Base-by-base conservation (phyloP, 169 alveolate genomes). In the Eimeria zaria region DNA sequence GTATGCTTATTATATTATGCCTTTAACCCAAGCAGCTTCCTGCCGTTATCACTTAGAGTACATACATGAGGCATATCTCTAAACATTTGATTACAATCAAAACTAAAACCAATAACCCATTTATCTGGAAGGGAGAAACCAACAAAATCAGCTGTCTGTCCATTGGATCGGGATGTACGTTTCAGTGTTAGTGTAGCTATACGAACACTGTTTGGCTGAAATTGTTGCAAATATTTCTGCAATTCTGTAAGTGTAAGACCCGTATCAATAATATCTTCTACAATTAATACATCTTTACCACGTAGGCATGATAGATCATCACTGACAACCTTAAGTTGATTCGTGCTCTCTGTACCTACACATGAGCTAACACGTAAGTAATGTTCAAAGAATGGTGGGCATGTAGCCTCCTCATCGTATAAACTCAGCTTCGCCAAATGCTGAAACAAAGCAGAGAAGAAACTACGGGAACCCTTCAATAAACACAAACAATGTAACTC, bases 221-320 rank as follows among this genome's bases (percentile, higher is more conserved):
- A 62, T 36, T 67, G 92, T 73, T 89, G 95, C 92, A 97, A 89
- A 62, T 91, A 92, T 30, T 92, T 96, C 46, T 96, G 80, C 80
- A 97, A 89, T 73, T 97, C 95, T 39, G 95, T 81, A 41, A 97
- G 96, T 2, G 97, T 96, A 48, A 64, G 62, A 22, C 97, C 97
- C 9, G 98, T 97, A 91, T 97, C 98, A 27, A 97, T 96, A 55
- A 97, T 97, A 92, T 97, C 98, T 85, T 97, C 98, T 44, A 97
- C 97, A 33, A 97, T 96, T 36, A 97, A 96, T n/a, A 97, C 98
- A 53, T 97, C 96, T 67, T 97, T 97, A 41, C 69, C 98, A 64
- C 69, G 62, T 30, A 97, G 87, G 80, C 96, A 69, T 18, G 97
- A 96, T 92, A 97, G 93, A 51, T 97, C 98, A 78, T 97, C 98